Percentiles rank a stretch among this genome's conserved stretches.
Evolutionary conservation across 257 asterid species (phyloP).

Genomic region (Scutellaria galericulata): DNA sequence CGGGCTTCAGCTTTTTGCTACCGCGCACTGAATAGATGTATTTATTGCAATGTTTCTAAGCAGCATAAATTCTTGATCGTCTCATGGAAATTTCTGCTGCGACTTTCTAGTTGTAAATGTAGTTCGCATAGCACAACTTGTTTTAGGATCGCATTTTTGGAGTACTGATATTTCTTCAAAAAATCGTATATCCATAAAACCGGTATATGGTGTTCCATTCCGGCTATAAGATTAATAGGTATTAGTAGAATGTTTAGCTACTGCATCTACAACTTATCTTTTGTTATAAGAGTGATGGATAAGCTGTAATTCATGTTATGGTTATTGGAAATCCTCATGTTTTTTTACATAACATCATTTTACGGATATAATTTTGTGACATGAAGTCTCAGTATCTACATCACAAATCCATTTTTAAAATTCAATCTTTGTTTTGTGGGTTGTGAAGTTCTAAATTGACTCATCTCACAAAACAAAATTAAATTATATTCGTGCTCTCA

Average conservation of each 20-base stretch:
- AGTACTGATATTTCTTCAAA: background rate
- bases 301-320: constrained; percentile 29
- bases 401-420: no score
- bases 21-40: constrained; percentile 49
- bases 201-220: background rate
- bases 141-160: constrained; percentile 12
- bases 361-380: no score
- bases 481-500: background rate
- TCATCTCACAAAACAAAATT: background rate
- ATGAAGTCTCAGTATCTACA: no score
- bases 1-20: constrained; percentile 90
- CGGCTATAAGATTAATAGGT: background rate
- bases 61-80: background rate
- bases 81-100: constrained; percentile 3
- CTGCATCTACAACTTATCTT: constrained; percentile 8
- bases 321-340: constrained; percentile 1
- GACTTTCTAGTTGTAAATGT: constrained; percentile 31
- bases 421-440: background rate
- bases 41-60: background rate
- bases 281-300: constrained; percentile 16
- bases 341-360: no score
- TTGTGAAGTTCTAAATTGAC: no score
- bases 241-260: constrained; percentile 26
- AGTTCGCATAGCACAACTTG: constrained; percentile 20
- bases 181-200: background rate